A percentile compares a stretch with the other conserved stretches of the same genome.
These are phyloP conservation scores for Gossypium herbaceum DNA, from an alignment of 345 rosid species.

Conservation along the genomic window DNA sequence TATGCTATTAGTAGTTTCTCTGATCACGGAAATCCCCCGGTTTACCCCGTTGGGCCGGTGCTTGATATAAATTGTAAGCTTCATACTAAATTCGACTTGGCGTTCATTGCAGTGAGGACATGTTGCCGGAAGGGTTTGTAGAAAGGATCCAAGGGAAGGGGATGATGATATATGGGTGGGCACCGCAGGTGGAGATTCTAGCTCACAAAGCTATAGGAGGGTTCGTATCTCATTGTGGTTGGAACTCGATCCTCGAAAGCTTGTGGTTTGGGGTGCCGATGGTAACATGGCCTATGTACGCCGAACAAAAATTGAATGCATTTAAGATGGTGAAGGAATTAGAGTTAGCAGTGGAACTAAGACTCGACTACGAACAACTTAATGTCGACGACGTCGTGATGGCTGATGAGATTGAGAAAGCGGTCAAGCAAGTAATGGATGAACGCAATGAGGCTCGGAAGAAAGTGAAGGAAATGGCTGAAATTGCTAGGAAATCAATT, in stretches of 20 bases:
- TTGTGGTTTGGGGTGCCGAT: conserved; percentile 15
- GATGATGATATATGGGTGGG: neutral
- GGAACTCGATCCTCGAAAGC: neutral
- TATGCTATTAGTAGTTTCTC: conserved; percentile 18
- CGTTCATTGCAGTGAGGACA: neutral
- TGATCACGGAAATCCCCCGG: conserved; percentile 19
- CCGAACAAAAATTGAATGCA: conserved; percentile 7
- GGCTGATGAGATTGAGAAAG: neutral
- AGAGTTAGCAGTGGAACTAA: neutral
- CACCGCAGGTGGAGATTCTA: neutral
- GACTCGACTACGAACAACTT: neutral
- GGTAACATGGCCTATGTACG: conserved; percentile 13
- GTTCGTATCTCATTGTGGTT: neutral
- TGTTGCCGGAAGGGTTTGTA: conserved; percentile 36
- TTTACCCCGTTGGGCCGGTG: conserved; percentile 43
- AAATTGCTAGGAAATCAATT: neutral
- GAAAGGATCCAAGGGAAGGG: conserved; percentile 26
- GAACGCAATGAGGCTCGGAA: neutral
- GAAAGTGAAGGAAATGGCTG: neutral
- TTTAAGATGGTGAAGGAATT: neutral
- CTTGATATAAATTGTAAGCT: conserved; percentile 27
- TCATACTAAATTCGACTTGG: conserved; percentile 16
- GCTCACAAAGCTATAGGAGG: conserved; percentile 24
- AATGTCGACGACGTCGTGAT: neutral
- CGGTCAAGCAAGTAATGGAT: neutral